phyloP scores from a whole-genome alignment of 345 rosid genomes.

The Noccaea caerulescens region DNA sequence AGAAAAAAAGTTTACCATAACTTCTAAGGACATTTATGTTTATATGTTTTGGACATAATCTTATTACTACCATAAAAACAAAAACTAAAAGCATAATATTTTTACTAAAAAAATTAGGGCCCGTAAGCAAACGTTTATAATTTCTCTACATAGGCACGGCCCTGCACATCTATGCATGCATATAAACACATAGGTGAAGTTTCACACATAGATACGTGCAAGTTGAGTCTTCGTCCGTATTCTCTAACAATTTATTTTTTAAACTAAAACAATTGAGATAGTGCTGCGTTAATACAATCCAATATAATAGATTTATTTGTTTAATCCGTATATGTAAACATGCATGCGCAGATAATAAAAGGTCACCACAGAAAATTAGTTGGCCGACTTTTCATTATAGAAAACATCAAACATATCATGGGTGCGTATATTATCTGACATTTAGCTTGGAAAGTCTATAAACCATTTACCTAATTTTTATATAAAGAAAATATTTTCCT shows the following conservation, averaged over 20 bases:
- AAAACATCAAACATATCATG: constrained; percentile 1
- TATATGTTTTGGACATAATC: too few species aligned
- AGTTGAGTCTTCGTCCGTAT: background rate
- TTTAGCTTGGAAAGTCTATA: background rate
- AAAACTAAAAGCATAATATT: too few species aligned
- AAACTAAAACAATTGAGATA: background rate
- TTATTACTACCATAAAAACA: too few species aligned
- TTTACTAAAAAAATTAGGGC: too few species aligned
- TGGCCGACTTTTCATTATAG: constrained; percentile 9
- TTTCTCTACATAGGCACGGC: too few species aligned
- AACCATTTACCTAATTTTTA: constrained; percentile 7
- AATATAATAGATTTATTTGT: background rate
- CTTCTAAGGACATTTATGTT: too few species aligned
- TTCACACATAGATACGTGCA: background rate
- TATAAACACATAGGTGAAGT: background rate
- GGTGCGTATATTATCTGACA: background rate
- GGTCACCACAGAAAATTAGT: constrained; percentile 4
- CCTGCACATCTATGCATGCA: background rate
- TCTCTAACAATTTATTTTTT: background rate
- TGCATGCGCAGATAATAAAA: background rate
- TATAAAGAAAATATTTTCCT: background rate
- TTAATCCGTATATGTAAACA: background rate
- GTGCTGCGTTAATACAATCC: background rate
- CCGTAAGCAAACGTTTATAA: too few species aligned
- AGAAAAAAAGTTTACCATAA: too few species aligned